Conservation (phyloP, 2,329 filamentous ascomycete genomes). For the Pestalotiopsis sp. region DNA sequence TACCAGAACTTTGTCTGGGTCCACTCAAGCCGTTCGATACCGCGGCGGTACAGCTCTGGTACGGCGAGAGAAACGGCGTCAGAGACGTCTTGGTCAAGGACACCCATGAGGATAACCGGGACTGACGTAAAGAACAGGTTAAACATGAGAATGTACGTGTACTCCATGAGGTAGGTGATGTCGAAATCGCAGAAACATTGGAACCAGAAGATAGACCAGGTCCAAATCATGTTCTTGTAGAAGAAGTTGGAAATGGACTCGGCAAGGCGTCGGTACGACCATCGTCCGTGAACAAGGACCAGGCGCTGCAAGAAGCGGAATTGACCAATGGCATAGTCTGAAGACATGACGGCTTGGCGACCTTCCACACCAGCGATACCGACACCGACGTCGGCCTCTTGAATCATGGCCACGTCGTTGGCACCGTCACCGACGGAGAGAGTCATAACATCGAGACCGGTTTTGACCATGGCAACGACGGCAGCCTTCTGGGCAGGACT, state of each 20-base stretch:
- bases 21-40: conserved; percentile 96
- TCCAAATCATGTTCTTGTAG: conserved; percentile 99
- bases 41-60: conserved; percentile 90
- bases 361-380: conserved; percentile 94
- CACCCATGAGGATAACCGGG: conserved; percentile 92
- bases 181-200: conserved; percentile 96
- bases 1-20: conserved; percentile 96
- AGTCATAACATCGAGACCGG: conserved; percentile 93
- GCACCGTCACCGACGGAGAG: conserved; percentile 91
- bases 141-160: conserved; percentile 95
- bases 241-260: conserved; percentile 99
- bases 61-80: conserved; percentile 93
- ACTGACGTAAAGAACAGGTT: conserved; percentile 96
- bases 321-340: conserved; percentile 92
- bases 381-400: conserved; percentile 94
- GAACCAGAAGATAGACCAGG: conserved; percentile 95
- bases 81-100: conserved; percentile 94
- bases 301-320: conserved; percentile 86
- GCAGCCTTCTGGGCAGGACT: conserved; percentile 95
- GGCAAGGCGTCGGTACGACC: conserved; percentile 92
- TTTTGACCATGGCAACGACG: conserved; percentile 96
- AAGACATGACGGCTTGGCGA: conserved; percentile 92
- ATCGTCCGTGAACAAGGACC: conserved; percentile 87
- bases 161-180: conserved; percentile 95
- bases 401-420: conserved; percentile 97